Percentiles rank a stretch among this genome's conserved stretches.
These are phyloP conservation scores for Penicillium nordicum DNA, from an alignment of 2,329 filamentous ascomycete genomes.

Conservation along the genomic window DNA sequence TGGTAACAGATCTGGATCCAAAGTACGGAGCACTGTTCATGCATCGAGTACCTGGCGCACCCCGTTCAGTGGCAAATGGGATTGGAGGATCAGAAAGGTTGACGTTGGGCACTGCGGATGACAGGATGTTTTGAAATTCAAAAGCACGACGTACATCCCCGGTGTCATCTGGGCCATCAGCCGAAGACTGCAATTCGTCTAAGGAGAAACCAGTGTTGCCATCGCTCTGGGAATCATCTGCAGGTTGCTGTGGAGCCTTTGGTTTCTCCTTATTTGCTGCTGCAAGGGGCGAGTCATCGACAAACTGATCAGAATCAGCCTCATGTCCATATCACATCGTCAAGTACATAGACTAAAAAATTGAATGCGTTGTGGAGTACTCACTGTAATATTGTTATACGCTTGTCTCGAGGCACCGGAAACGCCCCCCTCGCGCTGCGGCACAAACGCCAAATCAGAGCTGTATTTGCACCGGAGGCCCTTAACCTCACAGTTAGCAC, in stretches of 20 bases:
- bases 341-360: neutral
- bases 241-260: neutral
- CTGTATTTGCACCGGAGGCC: constrained; percentile 25
- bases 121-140: neutral
- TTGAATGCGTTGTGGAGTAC: neutral
- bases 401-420: constrained; percentile 3
- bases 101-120: neutral
- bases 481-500: constrained; percentile 25
- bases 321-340: neutral
- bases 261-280: neutral
- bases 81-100: neutral
- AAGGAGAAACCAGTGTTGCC: neutral
- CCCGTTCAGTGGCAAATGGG: neutral
- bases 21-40: neutral
- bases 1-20: neutral
- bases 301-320: constrained; percentile 11
- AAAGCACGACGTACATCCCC: neutral
- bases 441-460: constrained; percentile 22
- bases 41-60: neutral
- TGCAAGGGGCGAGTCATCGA: constrained; percentile 19
- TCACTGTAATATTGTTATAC: constrained; percentile 21
- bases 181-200: neutral
- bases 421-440: constrained; percentile 8
- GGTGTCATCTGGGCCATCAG: neutral
- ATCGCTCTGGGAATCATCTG: neutral